Base-by-base conservation (phyloP, 2,329 filamentous ascomycete genomes). In the Alternaria conjuncta region DNA sequence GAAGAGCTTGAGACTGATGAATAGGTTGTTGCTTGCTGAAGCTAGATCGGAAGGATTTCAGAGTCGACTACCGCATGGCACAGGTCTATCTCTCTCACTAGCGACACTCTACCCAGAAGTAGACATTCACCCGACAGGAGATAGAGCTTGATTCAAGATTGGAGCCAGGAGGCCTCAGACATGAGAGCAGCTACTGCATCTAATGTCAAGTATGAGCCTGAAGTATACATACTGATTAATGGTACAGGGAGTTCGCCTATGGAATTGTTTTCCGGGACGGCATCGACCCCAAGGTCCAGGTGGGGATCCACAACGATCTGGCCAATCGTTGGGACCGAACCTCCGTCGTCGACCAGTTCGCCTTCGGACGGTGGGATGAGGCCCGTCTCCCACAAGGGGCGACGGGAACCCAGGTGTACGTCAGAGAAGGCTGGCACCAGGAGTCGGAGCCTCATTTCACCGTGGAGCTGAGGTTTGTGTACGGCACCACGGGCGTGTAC, bases 381-480 rank as follows among this genome's bases (percentile, higher is more conserved):
- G 11, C 3, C 7, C 10, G 3, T 11, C 28, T 57, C 8, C 54
- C 54, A 1, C 0, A 1, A 8, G 18, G 10, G 3, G 60, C 49
- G 11, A 49, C 20, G 26, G 57, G 55, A 9, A 65, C 63, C 9
- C 23, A 49, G 7, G 63, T 59, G 8, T 43, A 41, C 13, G 61
- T 68, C 15, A 49, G 5, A 5, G 47, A 60, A 43, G 5, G 8
- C 3, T 70, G 64, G 66, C 63, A 70, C 54, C 45, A 64, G 5
- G 12, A 12, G 50, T 11, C 3, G 3, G 5, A 23, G 15, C 50
- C 56, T 11, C 60, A 68, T 45, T 47, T 68, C 9, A 71, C 55
- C 1, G 56, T 68, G 23, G 20, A 57, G 13, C 47, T 69, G 25
- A 9, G n/a, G 3, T 56, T 20, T n/a, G 13, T 46, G 5, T 60